phyloP scores from a whole-genome alignment of 2,329 filamentous ascomycete genomes.

The Clonostachys rhizophaga region DNA sequence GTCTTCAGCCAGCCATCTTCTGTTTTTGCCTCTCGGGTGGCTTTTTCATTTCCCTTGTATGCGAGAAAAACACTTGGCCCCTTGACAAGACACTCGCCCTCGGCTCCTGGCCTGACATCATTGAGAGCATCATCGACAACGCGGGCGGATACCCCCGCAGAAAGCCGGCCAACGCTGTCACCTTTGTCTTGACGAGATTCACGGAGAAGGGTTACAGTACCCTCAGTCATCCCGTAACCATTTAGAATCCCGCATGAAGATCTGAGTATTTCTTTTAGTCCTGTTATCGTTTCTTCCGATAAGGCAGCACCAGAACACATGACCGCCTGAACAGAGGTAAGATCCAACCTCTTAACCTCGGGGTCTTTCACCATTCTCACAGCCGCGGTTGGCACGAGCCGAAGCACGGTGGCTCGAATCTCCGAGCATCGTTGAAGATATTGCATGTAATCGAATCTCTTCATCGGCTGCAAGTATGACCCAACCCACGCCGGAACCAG shows the following conservation, averaged over 20 bases:
- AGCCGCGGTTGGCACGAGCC: slow-evolving; percentile 12
- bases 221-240: slow-evolving; percentile 16
- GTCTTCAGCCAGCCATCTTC: slow-evolving; percentile 19
- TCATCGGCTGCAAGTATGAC: slow-evolving; percentile 11
- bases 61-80: slow-evolving; percentile 17
- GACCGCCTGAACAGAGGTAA: slow-evolving; percentile 7
- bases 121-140: slow-evolving; percentile 18
- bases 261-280: slow-evolving; percentile 6
- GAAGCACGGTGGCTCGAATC: slow-evolving; percentile 10
- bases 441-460: slow-evolving; percentile 9
- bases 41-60: slow-evolving; percentile 16
- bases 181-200: slow-evolving; percentile 9
- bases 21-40: slow-evolving; percentile 14
- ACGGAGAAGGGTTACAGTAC: slow-evolving; percentile 10
- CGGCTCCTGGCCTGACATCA: slow-evolving; percentile 14
- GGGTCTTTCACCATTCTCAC: slow-evolving; percentile 12
- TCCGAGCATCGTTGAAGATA: slow-evolving; percentile 11
- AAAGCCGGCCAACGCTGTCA: slow-evolving; percentile 9
- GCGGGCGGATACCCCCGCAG: slow-evolving; percentile 11
- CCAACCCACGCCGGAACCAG: slow-evolving; percentile 12
- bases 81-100: slow-evolving; percentile 17
- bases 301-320: slow-evolving; percentile 13
- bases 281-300: slow-evolving; percentile 8
- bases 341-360: slow-evolving; percentile 5
- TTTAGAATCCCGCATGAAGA: slow-evolving; percentile 9